Evolutionary conservation across 2,329 filamentous ascomycete species (phyloP).

Genomic region (Neurospora sp.): DNA sequence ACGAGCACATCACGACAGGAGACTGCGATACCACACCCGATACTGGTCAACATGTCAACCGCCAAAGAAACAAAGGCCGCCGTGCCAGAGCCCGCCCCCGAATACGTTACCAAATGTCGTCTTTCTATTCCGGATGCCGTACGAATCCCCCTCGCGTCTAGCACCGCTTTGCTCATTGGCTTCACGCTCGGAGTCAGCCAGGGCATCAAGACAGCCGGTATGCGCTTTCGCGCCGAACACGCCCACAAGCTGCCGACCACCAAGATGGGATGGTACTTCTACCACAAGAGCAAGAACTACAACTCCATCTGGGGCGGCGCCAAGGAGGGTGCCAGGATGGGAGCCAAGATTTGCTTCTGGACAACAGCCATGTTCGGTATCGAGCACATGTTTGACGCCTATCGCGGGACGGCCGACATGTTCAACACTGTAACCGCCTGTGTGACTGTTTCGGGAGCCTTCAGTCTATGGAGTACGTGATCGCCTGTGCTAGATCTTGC

Average conservation of each 20-base stretch:
- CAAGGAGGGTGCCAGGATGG: slow-evolving; percentile 70
- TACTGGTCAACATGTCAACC: neutral
- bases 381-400: slow-evolving; percentile 77
- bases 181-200: slow-evolving; percentile 61
- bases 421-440: slow-evolving; percentile 75
- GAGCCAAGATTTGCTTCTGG: slow-evolving; percentile 59
- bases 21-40: neutral
- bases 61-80: neutral
- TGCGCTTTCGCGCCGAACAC: slow-evolving; percentile 91
- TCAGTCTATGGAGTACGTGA: slow-evolving; percentile 73
- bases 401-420: slow-evolving; percentile 61
- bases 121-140: slow-evolving; percentile 54
- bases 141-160: slow-evolving; percentile 56
- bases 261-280: slow-evolving; percentile 90
- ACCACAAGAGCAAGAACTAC: slow-evolving; percentile 98
- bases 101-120: slow-evolving; percentile 27
- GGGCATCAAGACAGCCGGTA: slow-evolving; percentile 62
- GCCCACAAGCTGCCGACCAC: slow-evolving; percentile 82
- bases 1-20: neutral
- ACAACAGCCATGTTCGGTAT: slow-evolving; percentile 67
- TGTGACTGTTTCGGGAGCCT: slow-evolving; percentile 73
- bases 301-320: slow-evolving; percentile 68
- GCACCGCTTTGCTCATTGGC: slow-evolving; percentile 58
- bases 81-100: neutral
- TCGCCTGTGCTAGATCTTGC: neutral